Percentiles rank a stretch among this genome's conserved stretches.
phyloP scores from a whole-genome alignment of 2,329 filamentous ascomycete species.

The Trichoderma atroviride region DNA sequence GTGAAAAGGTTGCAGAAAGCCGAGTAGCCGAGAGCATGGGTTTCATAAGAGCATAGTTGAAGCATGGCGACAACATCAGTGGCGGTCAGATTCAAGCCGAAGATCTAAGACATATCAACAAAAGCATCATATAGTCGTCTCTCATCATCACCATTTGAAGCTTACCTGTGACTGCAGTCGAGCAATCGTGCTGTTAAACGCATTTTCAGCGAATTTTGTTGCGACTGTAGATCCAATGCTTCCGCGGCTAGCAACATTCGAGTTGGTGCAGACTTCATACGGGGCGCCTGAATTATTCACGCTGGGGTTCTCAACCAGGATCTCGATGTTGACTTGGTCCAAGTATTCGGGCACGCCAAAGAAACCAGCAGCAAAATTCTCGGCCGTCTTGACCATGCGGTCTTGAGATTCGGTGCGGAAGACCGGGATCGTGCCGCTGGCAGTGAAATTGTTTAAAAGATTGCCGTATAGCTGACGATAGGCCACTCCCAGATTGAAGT shows the following conservation, averaged over 20 bases:
- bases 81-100: neutral
- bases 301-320: neutral
- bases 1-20: slow-evolving; percentile 5
- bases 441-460: slow-evolving; percentile 7
- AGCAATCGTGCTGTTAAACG: neutral
- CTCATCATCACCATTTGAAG: neutral
- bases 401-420: slow-evolving; percentile 13
- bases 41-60: slow-evolving; percentile 1
- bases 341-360: neutral
- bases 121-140: neutral
- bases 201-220: neutral
- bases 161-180: slow-evolving; percentile 2
- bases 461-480: slow-evolving; percentile 4
- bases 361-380: neutral
- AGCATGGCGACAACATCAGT: neutral
- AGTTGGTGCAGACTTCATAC: neutral
- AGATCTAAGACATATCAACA: neutral
- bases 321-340: slow-evolving; percentile 2
- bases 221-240: neutral
- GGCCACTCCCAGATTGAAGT: slow-evolving; percentile 18
- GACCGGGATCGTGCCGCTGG: slow-evolving; percentile 2
- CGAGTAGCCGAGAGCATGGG: neutral
- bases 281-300: neutral
- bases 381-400: slow-evolving; percentile 5
- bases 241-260: neutral